These are phyloP conservation scores for Nakazawaea wickerhamii DNA, from an alignment of 805 yeast species.

Conservation along the genomic window DNA sequence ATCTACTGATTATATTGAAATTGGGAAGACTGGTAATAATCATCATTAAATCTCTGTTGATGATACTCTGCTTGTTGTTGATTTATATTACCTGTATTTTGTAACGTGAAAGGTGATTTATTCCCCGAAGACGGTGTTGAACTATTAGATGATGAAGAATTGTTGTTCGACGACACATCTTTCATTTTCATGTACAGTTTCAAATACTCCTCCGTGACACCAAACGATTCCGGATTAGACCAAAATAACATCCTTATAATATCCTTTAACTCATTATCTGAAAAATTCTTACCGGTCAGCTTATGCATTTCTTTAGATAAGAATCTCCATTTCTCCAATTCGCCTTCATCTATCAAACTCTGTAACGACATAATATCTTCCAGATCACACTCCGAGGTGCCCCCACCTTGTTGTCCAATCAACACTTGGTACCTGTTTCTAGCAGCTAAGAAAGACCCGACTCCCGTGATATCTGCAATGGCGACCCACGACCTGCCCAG, in stretches of 20 bases:
- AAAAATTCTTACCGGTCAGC: slow-evolving; percentile 43
- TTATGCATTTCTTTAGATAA: slow-evolving; percentile 59
- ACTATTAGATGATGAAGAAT: slow-evolving; percentile 15
- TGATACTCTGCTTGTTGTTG: neutral
- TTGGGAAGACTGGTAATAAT: neutral
- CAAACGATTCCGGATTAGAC: slow-evolving; percentile 51
- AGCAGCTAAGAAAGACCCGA: slow-evolving; percentile 67
- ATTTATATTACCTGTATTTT: neutral
- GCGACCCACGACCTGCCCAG: slow-evolving; percentile 69
- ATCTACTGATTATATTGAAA: neutral
- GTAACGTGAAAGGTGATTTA: neutral
- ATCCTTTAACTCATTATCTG: slow-evolving; percentile 51
- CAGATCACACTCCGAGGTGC: slow-evolving; percentile 55
- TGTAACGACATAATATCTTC: slow-evolving; percentile 50
- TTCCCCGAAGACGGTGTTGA: slow-evolving; percentile 11
- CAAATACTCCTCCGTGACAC: slow-evolving; percentile 43
- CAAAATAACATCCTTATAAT: slow-evolving; percentile 48
- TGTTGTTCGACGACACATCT: slow-evolving; percentile 1
- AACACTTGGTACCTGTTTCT: slow-evolving; percentile 74
- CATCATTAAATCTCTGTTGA: neutral
- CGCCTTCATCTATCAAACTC: slow-evolving; percentile 59
- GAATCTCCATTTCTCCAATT: slow-evolving; percentile 62
- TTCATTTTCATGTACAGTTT: slow-evolving; percentile 23
- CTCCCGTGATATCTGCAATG: slow-evolving; percentile 59
- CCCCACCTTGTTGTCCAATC: slow-evolving; percentile 80